These are phyloP conservation scores for Penicillium sp. DNA, from an alignment of 2,329 filamentous ascomycete genomes.

Conservation along the genomic window DNA sequence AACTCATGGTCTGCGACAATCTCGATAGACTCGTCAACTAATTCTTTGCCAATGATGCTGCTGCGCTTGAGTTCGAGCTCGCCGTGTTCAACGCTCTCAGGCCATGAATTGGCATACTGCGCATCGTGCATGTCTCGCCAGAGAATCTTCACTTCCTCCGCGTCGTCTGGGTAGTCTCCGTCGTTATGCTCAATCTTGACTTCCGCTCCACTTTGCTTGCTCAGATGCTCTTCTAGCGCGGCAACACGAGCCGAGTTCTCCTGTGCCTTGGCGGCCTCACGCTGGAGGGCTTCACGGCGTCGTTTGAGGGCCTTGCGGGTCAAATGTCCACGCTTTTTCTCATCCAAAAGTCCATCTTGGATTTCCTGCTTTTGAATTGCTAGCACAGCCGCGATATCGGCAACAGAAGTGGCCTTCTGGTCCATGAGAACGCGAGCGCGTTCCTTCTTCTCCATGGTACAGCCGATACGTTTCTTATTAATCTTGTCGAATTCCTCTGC, in stretches of 20 bases:
- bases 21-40: conserved; percentile 11
- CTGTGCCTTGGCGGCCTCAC: conserved; percentile 18
- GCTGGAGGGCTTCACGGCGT: conserved; percentile 24
- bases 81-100: conserved; percentile 40
- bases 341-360: conserved; percentile 26
- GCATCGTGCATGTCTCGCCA: conserved; percentile 45
- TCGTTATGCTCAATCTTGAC: conserved; percentile 30
- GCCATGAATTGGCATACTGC: conserved; percentile 40
- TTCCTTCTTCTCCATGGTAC: conserved; percentile 45
- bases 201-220: conserved; percentile 10
- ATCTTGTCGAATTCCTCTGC: conserved; percentile 41
- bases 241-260: conserved; percentile 24
- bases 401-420: conserved; percentile 58
- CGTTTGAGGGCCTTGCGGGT: conserved; percentile 30
- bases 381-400: conserved; percentile 55
- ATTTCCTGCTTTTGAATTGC: conserved; percentile 43
- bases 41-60: conserved; percentile 35
- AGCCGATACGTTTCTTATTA: conserved; percentile 38
- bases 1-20: conserved; percentile 23
- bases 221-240: conserved; percentile 16
- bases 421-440: conserved; percentile 54
- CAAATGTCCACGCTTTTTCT: conserved; percentile 28
- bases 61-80: conserved; percentile 34
- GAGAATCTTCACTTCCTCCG: conserved; percentile 39
- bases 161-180: conserved; percentile 23